Evolutionary conservation across 2,329 filamentous ascomycete species (phyloP).

Genomic region (Diaporthe sp.): DNA sequence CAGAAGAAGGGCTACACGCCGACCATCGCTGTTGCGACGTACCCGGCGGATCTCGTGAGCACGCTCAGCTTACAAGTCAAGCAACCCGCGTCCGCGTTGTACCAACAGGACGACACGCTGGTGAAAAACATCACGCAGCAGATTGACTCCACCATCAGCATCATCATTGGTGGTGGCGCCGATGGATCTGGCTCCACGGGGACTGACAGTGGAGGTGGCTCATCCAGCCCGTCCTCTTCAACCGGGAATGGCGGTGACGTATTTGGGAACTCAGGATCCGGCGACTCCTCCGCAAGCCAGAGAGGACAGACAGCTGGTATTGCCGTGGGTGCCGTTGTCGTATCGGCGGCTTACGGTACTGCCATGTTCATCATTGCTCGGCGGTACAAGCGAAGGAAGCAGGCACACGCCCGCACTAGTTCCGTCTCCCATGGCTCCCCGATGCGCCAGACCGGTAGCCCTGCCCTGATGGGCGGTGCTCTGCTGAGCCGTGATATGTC

Average conservation of each 20-base stretch:
- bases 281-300: conserved; percentile 67
- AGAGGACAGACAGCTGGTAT: conserved; percentile 77
- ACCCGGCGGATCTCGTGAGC: conserved; percentile 37
- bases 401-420: conserved; percentile 81
- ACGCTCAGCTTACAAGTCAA: conserved; percentile 53
- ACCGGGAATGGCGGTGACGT: conserved; percentile 50
- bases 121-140: conserved; percentile 80
- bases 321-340: conserved; percentile 81
- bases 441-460: conserved; percentile 69
- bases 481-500: conserved; percentile 70
- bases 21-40: conserved; percentile 78
- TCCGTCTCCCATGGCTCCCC: conserved; percentile 74
- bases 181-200: conserved; percentile 55
- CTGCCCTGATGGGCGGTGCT: conserved; percentile 79
- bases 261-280: conserved; percentile 50
- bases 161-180: conserved; percentile 63
- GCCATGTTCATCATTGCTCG: conserved; percentile 96
- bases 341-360: conserved; percentile 89
- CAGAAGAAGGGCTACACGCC: conserved; percentile 79
- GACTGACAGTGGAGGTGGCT: conserved; percentile 55
- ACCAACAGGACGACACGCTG: conserved; percentile 73
- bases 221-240: conserved; percentile 49
- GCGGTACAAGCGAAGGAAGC: conserved; percentile 89
- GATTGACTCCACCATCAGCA: conserved; percentile 87
- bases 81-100: conserved; percentile 82